Percentiles rank a stretch among this genome's conserved stretches.
Conservation (phyloP, 2,329 filamentous ascomycete species). For the Fusarium albidum region DNA sequence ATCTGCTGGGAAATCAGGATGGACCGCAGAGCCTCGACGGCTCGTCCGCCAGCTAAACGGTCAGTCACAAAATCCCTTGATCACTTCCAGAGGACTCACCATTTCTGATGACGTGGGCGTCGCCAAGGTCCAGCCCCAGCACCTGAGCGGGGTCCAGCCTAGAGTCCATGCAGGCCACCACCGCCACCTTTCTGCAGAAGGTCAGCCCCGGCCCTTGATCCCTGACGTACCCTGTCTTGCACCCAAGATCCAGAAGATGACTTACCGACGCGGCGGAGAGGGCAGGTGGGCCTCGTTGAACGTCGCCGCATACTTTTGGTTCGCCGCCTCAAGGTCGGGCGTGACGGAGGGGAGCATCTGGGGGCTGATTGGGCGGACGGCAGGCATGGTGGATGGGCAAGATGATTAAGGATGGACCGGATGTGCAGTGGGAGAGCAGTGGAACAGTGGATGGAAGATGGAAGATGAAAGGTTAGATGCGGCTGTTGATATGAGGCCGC, state of each 20-base stretch:
- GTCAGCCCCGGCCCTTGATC: slow-evolving; percentile 25
- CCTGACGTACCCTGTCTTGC: background rate
- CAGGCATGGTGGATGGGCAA: slow-evolving; percentile 13
- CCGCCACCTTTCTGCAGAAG: slow-evolving; percentile 43
- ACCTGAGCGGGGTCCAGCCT: slow-evolving; percentile 73
- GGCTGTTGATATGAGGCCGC: slow-evolving; percentile 4
- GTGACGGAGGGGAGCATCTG: slow-evolving; percentile 19
- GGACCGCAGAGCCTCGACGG: slow-evolving; percentile 74
- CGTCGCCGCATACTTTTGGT: slow-evolving; percentile 30
- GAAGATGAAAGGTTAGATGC: slow-evolving; percentile 2
- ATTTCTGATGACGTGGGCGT: slow-evolving; percentile 82
- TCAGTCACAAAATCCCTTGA: background rate
- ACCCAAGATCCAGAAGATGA: background rate
- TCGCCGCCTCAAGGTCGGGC: slow-evolving; percentile 35
- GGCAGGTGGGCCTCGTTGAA: slow-evolving; percentile 34
- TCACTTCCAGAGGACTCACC: too few species aligned
- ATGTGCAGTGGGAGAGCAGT: slow-evolving; percentile 19
- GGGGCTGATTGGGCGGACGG: slow-evolving; percentile 3
- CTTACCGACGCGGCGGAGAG: slow-evolving; percentile 37
- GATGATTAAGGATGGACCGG: background rate
- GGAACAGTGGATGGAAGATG: background rate
- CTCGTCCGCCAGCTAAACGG: slow-evolving; percentile 65
- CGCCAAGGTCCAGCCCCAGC: slow-evolving; percentile 70
- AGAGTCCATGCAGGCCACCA: slow-evolving; percentile 84
- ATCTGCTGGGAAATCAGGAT: slow-evolving; percentile 83